Evolutionary conservation across 2,329 filamentous ascomycete species (phyloP).

Genomic region (Geosmithia flava): DNA sequence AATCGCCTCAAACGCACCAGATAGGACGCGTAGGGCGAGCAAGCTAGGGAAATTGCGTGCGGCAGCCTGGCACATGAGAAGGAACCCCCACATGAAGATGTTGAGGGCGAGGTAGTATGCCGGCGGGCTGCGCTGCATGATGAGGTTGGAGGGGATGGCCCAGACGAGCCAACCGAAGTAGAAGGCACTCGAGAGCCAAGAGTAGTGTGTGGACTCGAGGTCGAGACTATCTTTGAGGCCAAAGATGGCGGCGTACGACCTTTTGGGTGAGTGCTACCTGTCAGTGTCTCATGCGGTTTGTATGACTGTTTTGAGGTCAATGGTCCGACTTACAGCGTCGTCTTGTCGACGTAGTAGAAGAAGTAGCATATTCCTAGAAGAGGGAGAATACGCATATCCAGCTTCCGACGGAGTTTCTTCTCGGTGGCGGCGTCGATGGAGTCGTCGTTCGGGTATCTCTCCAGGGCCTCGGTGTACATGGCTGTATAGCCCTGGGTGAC

Average conservation of each 20-base stretch:
- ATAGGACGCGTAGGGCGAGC: slow-evolving; percentile 41
- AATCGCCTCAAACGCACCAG: slow-evolving; percentile 51
- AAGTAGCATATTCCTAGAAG: slow-evolving; percentile 26
- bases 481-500: slow-evolving; percentile 11
- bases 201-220: slow-evolving; percentile 45
- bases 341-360: slow-evolving; percentile 31
- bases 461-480: slow-evolving; percentile 21
- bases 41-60: slow-evolving; percentile 43
- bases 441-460: slow-evolving; percentile 10
- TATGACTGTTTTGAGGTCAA: too few relatives aligned
- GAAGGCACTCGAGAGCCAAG: slow-evolving; percentile 22
- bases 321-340: slow-evolving; percentile 27
- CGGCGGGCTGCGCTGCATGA: slow-evolving; percentile 19
- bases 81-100: slow-evolving; percentile 43
- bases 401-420: slow-evolving; percentile 19
- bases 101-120: slow-evolving; percentile 24
- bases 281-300: too few relatives aligned
- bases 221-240: slow-evolving; percentile 46
- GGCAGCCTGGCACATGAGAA: slow-evolving; percentile 36
- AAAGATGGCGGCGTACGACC: slow-evolving; percentile 52
- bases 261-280: background rate
- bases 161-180: slow-evolving; percentile 25
- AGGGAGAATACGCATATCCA: slow-evolving; percentile 23
- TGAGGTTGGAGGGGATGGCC: slow-evolving; percentile 17
- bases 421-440: slow-evolving; percentile 19